Evolutionary conservation across 495 filamentous ascomycete genomes (phyloP).

Genomic region (Penicillium antarcticum): DNA sequence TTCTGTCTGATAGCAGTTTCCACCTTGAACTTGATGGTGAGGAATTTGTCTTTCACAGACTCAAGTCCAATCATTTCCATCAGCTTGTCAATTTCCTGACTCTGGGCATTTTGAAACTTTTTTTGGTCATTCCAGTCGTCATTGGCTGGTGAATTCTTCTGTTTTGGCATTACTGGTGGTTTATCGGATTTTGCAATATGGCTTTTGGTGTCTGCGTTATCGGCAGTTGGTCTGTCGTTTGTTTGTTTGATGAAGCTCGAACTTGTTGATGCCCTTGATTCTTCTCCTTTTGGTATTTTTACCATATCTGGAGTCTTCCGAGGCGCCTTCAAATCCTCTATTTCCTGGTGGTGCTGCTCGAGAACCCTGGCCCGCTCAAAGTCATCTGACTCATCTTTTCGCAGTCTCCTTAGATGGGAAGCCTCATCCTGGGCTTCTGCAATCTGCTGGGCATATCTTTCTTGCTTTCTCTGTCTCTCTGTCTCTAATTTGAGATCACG

Average conservation of each 20-base stretch:
- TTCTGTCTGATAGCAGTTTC: constrained; percentile 58
- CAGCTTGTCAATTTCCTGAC: constrained; percentile 56
- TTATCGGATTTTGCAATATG: too few relatives aligned
- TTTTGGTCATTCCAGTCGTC: constrained; percentile 64
- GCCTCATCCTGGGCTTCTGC: constrained; percentile 58
- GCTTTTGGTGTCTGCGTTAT: too few relatives aligned
- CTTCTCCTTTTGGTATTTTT: too few relatives aligned
- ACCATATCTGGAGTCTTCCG: background rate
- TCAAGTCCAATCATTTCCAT: constrained; percentile 75
- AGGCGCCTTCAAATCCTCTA: constrained; percentile 18
- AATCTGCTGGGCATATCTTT: constrained; percentile 47
- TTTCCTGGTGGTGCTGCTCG: constrained; percentile 40
- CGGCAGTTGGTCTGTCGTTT: too few relatives aligned
- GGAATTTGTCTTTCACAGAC: constrained; percentile 59
- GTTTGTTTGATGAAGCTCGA: too few relatives aligned
- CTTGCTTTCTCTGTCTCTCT: constrained; percentile 46
- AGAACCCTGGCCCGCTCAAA: constrained; percentile 42
- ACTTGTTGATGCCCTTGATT: too few relatives aligned
- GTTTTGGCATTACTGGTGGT: background rate
- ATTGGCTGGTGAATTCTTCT: constrained; percentile 28
- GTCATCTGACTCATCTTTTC: constrained; percentile 46
- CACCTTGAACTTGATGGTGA: constrained; percentile 64
- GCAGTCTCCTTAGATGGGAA: constrained; percentile 43
- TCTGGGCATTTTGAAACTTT: constrained; percentile 42
- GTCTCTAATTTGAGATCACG: constrained; percentile 54